Conservation (phyloP, 106 monocot species). For the Dactylorhiza incarnata region DNA sequence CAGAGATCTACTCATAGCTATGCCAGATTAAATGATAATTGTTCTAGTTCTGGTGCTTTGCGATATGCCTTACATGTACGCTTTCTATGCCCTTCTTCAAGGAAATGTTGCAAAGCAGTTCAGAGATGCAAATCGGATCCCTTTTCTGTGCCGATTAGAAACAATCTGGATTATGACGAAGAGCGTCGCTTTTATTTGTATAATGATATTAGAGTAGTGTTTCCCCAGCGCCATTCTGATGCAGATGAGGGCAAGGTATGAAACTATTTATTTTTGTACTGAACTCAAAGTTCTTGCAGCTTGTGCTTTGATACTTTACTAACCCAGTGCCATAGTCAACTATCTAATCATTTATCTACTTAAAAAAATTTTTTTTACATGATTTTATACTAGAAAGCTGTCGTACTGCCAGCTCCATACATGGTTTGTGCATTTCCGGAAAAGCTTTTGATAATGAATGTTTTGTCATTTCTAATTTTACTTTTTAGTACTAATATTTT, state of each 20-base stretch:
- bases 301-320: not conserved
- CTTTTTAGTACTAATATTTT: not conserved
- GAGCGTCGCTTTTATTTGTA: conserved; percentile 85
- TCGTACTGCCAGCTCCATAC: not conserved
- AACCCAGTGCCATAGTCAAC: not conserved
- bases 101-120: conserved; percentile 47
- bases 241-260: conserved; percentile 95
- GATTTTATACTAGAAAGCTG: not conserved
- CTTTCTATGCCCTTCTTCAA: conserved; percentile 52
- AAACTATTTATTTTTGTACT: not conserved
- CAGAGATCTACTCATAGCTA: conserved; percentile 20
- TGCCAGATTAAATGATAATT: conserved; percentile 39
- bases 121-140: conserved; percentile 75
- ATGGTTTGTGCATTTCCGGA: not conserved
- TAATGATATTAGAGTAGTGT: conserved; percentile 88
- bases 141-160: conserved; percentile 34
- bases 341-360: not conserved
- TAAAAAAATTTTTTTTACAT: not conserved
- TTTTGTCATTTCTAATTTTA: not conserved
- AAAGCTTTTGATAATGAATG: not conserved
- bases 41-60: conserved; percentile 34
- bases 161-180: conserved; percentile 17
- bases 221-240: conserved; percentile 93
- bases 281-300: not conserved
- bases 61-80: conserved; percentile 92